Conservation (phyloP, 768 basidiomycete species). For the Vararia minispora region DNA sequence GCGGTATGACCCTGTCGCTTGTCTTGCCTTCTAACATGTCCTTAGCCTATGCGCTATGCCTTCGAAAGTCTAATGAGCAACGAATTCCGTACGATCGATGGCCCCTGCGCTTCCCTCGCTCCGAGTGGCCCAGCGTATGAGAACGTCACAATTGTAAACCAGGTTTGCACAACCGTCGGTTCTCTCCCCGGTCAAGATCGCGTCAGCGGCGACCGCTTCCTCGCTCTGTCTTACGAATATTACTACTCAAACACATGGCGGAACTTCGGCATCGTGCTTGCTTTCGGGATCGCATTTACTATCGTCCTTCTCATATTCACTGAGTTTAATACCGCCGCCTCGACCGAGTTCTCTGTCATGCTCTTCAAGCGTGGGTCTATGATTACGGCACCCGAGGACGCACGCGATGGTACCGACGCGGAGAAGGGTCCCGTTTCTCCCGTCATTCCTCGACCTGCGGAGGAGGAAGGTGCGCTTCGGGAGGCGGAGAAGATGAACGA, state of each 20-base stretch:
- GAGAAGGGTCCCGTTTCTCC: constrained; percentile 17
- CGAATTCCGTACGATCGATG: constrained; percentile 67
- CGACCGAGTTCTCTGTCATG: constrained; percentile 31
- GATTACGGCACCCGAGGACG: constrained; percentile 7
- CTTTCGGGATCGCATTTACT: constrained; percentile 52
- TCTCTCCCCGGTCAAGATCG: constrained; percentile 43
- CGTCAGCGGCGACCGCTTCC: constrained; percentile 53
- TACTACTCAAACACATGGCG: constrained; percentile 37
- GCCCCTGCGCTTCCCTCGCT: constrained; percentile 45
- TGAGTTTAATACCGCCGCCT: constrained; percentile 34
- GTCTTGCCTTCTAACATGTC: constrained; percentile 16
- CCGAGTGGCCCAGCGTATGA: constrained; percentile 57
- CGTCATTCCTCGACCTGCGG: constrained; percentile 1
- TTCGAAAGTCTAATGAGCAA: constrained; percentile 73
- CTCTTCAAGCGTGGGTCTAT: constrained; percentile 57
- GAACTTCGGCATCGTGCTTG: constrained; percentile 62
- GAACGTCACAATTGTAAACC: constrained; percentile 43
- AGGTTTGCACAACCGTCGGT: constrained; percentile 69
- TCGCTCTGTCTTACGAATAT: constrained; percentile 32
- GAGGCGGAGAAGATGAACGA: constrained; percentile 66
- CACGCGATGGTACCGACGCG: constrained; percentile 12
- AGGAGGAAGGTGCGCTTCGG: constrained; percentile 56
- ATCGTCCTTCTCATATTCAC: constrained; percentile 44
- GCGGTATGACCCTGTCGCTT: constrained; percentile 10
- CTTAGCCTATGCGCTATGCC: constrained; percentile 53